A percentile compares a stretch with the other conserved stretches of the same genome.
Evolutionary conservation across 2,329 filamentous ascomycete species (phyloP).

Genomic region (Diaporthe ampelina): DNA sequence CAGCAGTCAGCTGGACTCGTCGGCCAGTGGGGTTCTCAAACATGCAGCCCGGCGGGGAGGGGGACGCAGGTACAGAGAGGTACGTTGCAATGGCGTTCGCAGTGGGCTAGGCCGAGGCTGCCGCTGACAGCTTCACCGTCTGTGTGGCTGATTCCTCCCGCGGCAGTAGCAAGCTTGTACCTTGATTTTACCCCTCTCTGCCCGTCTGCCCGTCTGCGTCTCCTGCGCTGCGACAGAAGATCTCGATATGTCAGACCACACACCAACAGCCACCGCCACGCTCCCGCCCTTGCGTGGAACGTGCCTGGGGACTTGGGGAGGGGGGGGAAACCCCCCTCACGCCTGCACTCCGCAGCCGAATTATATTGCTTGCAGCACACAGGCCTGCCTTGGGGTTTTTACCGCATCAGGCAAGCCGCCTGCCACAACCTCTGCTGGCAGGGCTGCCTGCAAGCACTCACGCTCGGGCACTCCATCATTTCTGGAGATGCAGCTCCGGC

Average conservation of each 20-base stretch:
- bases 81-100: background rate
- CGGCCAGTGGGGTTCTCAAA: constrained; percentile 5
- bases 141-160: constrained; percentile 21
- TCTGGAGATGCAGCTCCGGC: constrained; percentile 4
- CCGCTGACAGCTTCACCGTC: constrained; percentile 32
- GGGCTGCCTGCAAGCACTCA: background rate
- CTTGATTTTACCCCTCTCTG: background rate
- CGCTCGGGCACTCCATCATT: too few relatives aligned
- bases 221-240: constrained; percentile 18
- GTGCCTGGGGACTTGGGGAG: background rate
- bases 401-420: constrained; percentile 17
- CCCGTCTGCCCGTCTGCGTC: background rate
- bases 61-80: background rate
- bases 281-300: constrained; percentile 16
- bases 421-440: background rate
- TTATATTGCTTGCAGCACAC: too few relatives aligned
- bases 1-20: constrained; percentile 17
- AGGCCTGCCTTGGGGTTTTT: background rate
- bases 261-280: background rate
- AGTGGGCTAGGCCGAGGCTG: background rate
- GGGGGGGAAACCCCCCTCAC: constrained; percentile 22
- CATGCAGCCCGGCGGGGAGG: background rate
- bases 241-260: constrained; percentile 30
- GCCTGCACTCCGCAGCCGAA: too few relatives aligned
- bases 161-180: background rate